Evolutionary conservation across 2,329 filamentous ascomycete genomes (phyloP), one percentile per base, ranked within the genome.

Genomic region (Ascosphaera apis): DNA sequence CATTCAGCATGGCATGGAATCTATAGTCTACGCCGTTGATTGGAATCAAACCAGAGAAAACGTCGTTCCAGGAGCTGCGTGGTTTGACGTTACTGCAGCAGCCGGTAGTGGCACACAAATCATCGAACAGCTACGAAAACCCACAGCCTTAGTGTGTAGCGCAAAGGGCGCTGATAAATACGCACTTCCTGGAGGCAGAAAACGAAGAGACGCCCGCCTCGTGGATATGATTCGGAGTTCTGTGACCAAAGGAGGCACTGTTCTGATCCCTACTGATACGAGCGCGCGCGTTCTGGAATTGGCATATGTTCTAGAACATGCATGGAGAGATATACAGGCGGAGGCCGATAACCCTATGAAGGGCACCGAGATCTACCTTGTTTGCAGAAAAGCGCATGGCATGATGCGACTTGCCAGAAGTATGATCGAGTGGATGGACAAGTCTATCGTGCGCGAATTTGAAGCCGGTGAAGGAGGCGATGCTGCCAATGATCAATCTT

Each of bases 401-500:
- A 91, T 84, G 0, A 79, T 95, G 65, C 69, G 82, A 36, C 81
- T 93, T 44, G 80, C 86, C 17, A 69, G 84, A 44, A 93, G 86
- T 53, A 91, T 98, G 80, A 63, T 98, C 21, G 88, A 98, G 51
- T 98, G 88, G 88, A 95, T 98, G 84, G 84, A 95, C 50, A 84
- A 93, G 48, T 76, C 74, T 39, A 91, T 98, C 40, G 77, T 91
- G 31, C 74, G 83, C 37, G 86, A 95, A 47, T 91, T 92, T 41
- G 84, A 92, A 51, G 72, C 76, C 12, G 62, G 55, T 1, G 55
- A 60, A 39, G 55, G 56, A 25, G 52, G 50, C 16, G 56, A 60
- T 38, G 49, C 47, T 36, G 47, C 51, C 34, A 39, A 53, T 43
- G 47, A 46, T 3, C 46, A 48, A 18, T 41, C 45, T 9, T 51